Evolutionary conservation across 2,329 filamentous ascomycete genomes (phyloP).

Genomic region (Graphiopsis chlorocephala): DNA sequence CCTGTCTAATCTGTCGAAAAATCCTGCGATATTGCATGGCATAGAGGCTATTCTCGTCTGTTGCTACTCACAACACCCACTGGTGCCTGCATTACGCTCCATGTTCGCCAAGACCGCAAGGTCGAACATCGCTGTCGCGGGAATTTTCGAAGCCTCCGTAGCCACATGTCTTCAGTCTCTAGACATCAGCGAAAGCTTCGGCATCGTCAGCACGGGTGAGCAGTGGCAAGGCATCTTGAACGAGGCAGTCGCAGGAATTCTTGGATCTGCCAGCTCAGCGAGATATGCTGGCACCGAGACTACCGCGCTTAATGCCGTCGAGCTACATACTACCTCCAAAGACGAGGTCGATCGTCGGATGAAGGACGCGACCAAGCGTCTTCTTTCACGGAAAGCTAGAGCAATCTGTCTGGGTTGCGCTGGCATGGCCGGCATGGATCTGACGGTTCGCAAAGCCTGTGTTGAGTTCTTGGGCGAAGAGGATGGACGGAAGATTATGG

Average conservation of each 20-base stretch:
- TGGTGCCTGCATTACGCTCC: constrained; percentile 55
- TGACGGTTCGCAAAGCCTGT: constrained; percentile 69
- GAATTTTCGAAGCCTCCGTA: constrained; percentile 86
- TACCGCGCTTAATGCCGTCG: constrained; percentile 74
- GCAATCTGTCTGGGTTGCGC: constrained; percentile 18
- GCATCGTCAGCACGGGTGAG: constrained; percentile 82
- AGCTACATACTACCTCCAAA: constrained; percentile 68
- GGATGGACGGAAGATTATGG: constrained; percentile 47
- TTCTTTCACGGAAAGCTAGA: constrained; percentile 48
- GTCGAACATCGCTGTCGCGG: constrained; percentile 59
- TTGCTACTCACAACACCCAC: constrained; percentile 81
- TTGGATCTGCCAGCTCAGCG: constrained; percentile 51
- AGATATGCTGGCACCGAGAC: constrained; percentile 76
- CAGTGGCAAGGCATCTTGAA: constrained; percentile 76
- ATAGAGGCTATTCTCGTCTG: constrained; percentile 71
- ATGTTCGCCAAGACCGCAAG: constrained; percentile 19
- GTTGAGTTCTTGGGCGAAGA: constrained; percentile 57
- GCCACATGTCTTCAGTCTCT: constrained; percentile 59
- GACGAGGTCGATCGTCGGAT: constrained; percentile 65
- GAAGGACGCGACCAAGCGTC: constrained; percentile 63
- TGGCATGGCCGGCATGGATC: constrained; percentile 65
- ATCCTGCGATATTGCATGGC: constrained; percentile 52
- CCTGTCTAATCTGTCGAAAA: constrained; percentile 50
- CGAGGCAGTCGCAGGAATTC: constrained; percentile 61
- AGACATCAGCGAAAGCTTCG: constrained; percentile 60